Evolutionary conservation across 768 basidiomycete genomes (phyloP).

Genomic region (Naganishia randhawae): DNA sequence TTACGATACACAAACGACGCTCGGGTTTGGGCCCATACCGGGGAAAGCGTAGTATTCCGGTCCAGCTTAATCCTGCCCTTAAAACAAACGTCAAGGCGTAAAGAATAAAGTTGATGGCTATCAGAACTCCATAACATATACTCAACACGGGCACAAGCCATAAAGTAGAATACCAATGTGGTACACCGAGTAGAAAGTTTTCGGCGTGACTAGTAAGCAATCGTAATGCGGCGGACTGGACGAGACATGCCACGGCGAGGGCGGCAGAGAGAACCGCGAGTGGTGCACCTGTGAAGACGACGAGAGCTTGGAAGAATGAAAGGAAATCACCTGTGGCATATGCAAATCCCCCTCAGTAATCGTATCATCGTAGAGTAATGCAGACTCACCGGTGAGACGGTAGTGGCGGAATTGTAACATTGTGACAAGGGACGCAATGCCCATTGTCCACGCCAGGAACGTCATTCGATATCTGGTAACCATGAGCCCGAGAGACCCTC

Average conservation of each 20-base stretch:
- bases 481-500: constrained; percentile 65
- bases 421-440: constrained; percentile 62
- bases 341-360: not conserved
- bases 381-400: constrained; percentile 33
- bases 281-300: not conserved
- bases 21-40: not conserved
- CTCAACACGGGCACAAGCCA: constrained; percentile 11
- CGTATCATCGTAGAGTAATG: not conserved
- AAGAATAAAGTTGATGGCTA: not conserved
- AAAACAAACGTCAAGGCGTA: constrained; percentile 36
- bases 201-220: constrained; percentile 14
- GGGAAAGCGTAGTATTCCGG: constrained; percentile 1
- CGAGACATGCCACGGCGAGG: not conserved
- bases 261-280: not conserved
- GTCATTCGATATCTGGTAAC: constrained; percentile 72
- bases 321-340: constrained; percentile 21
- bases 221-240: constrained; percentile 5
- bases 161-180: not conserved
- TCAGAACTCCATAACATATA: not conserved
- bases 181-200: constrained; percentile 12
- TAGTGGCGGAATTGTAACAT: constrained; percentile 31
- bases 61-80: constrained; percentile 23
- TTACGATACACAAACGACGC: not conserved
- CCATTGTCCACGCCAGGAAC: constrained; percentile 68
- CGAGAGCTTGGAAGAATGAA: constrained; percentile 16